Percentiles rank a stretch among this genome's conserved stretches.
phyloP scores from a whole-genome alignment of 768 basidiomycete genomes.

The Phanerodontia chrysosporium region DNA sequence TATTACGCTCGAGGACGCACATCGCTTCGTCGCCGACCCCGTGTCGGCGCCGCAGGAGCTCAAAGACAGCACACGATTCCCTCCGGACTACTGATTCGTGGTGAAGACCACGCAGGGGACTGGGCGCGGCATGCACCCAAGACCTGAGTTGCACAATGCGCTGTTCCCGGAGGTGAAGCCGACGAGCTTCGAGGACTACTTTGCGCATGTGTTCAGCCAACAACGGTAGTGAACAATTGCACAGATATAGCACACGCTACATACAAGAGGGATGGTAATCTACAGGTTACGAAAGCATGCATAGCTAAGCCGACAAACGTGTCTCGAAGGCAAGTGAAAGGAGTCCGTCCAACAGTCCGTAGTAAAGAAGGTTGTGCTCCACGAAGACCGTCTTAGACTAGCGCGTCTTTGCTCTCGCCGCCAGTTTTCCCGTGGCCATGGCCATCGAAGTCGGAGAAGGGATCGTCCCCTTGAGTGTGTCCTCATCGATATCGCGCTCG shows the following conservation, averaged over 20 bases:
- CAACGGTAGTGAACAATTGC: not conserved
- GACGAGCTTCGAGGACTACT: not conserved
- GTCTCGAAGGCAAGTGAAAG: not conserved
- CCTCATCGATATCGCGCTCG: conserved; percentile 24
- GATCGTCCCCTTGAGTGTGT: conserved; percentile 40
- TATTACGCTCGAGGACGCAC: no score
- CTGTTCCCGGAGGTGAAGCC: no score
- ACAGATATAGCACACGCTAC: not conserved
- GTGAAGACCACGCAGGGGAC: no score
- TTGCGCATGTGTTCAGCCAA: no score
- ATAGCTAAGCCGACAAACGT: not conserved
- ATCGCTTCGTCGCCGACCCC: no score
- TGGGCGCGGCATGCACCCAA: no score
- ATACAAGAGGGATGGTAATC: not conserved
- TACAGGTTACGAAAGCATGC: not conserved
- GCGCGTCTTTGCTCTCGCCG: conserved; percentile 7
- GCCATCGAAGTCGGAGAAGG: conserved; percentile 50
- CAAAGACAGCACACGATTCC: no score
- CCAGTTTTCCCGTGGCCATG: conserved; percentile 18
- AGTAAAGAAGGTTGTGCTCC: not conserved
- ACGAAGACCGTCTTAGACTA: not conserved
- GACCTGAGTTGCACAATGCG: no score
- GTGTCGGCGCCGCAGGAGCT: no score
- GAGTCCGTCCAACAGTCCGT: not conserved
- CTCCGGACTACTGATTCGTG: no score